These are phyloP conservation scores for Pseudonitzschia pungens DNA, from an alignment of 108 stramenopile genomes.

Conservation along the genomic window DNA sequence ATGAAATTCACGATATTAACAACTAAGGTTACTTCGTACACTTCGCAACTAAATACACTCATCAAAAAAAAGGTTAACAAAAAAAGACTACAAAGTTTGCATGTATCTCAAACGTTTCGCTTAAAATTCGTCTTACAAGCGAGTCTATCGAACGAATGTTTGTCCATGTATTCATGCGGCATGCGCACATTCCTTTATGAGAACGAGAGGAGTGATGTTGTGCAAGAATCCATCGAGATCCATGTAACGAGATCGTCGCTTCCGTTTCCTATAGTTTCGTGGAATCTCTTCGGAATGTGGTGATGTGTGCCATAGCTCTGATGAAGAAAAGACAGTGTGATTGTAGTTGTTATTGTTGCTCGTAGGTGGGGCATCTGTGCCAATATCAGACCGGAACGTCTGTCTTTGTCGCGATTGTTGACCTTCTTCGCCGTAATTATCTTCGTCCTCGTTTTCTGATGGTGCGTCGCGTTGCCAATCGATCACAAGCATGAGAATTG, in stretches of 20 bases:
- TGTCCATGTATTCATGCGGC: slow-evolving; percentile 11
- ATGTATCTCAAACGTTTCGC: too few species aligned
- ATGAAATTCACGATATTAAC: too few species aligned
- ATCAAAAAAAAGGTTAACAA: too few species aligned
- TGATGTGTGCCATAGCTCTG: background rate
- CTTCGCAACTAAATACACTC: too few species aligned
- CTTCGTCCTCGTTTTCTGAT: background rate
- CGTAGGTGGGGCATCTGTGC: too few species aligned
- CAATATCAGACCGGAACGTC: background rate
- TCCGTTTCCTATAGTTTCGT: background rate
- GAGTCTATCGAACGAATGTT: background rate
- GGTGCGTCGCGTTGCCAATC: background rate
- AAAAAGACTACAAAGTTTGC: too few species aligned
- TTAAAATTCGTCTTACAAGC: background rate
- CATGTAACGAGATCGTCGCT: background rate
- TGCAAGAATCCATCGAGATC: slow-evolving; percentile 24
- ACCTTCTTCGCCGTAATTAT: background rate
- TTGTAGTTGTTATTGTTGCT: too few species aligned
- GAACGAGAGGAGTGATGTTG: slow-evolving; percentile 11
- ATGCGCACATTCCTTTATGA: slow-evolving; percentile 9
- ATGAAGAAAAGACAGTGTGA: too few species aligned
- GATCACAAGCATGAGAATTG: slow-evolving; percentile 27
- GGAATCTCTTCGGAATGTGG: background rate
- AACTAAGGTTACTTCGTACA: too few species aligned
- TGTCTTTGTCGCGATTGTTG: background rate